A percentile compares a stretch with the other conserved stretches of the same genome.
Evolutionary conservation across 352 stramenopile genomes (phyloP).

Genomic region (Phytopythium chamaehyphon): DNA sequence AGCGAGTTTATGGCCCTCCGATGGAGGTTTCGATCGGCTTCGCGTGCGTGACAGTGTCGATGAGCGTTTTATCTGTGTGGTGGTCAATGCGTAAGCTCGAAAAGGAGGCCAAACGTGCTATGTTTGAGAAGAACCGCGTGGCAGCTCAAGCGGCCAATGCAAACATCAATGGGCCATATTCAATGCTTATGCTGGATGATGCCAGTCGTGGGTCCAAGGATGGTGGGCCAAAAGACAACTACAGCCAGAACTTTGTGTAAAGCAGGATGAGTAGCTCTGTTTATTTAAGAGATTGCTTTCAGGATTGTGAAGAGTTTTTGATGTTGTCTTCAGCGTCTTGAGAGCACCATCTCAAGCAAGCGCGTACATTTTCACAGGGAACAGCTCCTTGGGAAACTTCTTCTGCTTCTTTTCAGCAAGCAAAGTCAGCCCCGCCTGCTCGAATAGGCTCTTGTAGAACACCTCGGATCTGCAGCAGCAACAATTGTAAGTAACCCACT

Average conservation of each 20-base stretch:
- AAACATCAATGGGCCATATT: constrained; percentile 22
- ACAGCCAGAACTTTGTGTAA: constrained; percentile 26
- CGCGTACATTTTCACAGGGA: constrained; percentile 94
- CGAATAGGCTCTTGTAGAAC: constrained; percentile 92
- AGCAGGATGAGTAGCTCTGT: background rate
- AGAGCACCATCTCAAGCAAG: constrained; percentile 36
- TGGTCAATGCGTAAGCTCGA: constrained; percentile 18
- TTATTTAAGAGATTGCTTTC: too few species aligned
- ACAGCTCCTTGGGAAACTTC: constrained; percentile 94
- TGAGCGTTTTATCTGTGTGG: constrained; percentile 31
- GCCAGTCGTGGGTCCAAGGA: constrained; percentile 80
- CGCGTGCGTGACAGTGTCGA: constrained; percentile 21
- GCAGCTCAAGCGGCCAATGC: constrained; percentile 17
- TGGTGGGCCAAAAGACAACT: constrained; percentile 17
- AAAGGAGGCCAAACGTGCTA: background rate
- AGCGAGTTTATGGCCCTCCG: constrained; percentile 26
- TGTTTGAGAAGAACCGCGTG: constrained; percentile 6
- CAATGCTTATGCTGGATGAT: constrained; percentile 31
- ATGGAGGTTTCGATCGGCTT: constrained; percentile 23
- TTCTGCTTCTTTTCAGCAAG: constrained; percentile 80
- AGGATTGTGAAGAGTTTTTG: background rate
- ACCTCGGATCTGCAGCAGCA: constrained; percentile 34
- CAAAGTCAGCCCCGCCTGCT: constrained; percentile 87
- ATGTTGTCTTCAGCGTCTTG: background rate
- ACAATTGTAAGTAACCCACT: constrained; percentile 2